A percentile compares a stretch with the other conserved stretches of the same genome.
These are phyloP conservation scores for Falciphora oryzae DNA, from an alignment of 2,329 filamentous ascomycete species.

Conservation along the genomic window DNA sequence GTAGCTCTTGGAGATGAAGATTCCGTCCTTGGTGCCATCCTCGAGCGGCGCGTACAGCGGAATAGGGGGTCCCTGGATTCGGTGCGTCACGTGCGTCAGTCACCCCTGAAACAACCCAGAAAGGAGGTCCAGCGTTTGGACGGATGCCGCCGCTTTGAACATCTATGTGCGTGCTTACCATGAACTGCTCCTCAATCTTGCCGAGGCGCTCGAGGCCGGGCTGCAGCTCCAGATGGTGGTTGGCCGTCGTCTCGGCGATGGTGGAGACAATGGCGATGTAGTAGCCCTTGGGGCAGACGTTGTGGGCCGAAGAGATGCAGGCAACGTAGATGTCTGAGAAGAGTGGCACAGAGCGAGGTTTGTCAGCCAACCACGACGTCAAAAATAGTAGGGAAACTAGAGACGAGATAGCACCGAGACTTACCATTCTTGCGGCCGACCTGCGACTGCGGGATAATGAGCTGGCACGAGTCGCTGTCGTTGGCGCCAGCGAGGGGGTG, in stretches of 20 bases:
- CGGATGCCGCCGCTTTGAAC: too few relatives aligned
- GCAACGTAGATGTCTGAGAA: constrained; percentile 86
- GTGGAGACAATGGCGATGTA: constrained; percentile 98
- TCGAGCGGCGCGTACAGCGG: constrained; percentile 89
- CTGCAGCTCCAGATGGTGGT: constrained; percentile 94
- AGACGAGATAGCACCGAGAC: constrained; percentile 20
- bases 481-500: constrained; percentile 89
- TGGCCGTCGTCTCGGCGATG: constrained; percentile 83
- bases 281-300: constrained; percentile 98
- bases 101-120: background rate
- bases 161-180: constrained; percentile 44
- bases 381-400: too few relatives aligned
- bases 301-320: constrained; percentile 91
- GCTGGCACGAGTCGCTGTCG: constrained; percentile 81
- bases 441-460: constrained; percentile 97
- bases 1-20: constrained; percentile 98
- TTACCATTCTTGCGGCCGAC: constrained; percentile 92
- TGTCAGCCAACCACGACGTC: background rate
- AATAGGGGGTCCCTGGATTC: constrained; percentile 66
- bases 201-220: constrained; percentile 89
- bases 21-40: constrained; percentile 76
- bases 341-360: constrained; percentile 9
- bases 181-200: constrained; percentile 93
- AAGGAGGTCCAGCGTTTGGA: background rate
- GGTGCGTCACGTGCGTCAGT: constrained; percentile 3